A percentile compares a stretch with the other conserved stretches of the same genome.
Conservation (phyloP, 768 basidiomycete species). For the Agrocybe pediades region DNA sequence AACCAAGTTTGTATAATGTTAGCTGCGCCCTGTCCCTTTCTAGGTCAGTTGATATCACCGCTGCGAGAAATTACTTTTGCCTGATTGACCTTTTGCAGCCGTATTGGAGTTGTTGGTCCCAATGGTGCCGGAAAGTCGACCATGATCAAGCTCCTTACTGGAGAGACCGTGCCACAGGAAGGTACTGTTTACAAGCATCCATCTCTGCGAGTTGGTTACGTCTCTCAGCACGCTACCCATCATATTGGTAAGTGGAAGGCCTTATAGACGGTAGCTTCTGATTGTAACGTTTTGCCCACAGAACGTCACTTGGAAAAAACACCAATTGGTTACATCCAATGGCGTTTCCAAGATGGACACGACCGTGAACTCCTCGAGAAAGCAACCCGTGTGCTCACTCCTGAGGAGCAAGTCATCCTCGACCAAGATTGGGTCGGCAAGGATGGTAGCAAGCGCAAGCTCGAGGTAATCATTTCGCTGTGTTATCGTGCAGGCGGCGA, state of each 20-base stretch:
- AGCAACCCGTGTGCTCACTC: slow-evolving; percentile 85
- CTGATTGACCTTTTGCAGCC: slow-evolving; percentile 47
- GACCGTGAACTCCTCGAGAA: slow-evolving; percentile 95
- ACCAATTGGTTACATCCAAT: slow-evolving; percentile 95
- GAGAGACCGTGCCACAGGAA: slow-evolving; percentile 89
- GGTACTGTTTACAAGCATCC: slow-evolving; percentile 95
- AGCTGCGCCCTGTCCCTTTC: slow-evolving; percentile 94
- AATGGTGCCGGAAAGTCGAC: slow-evolving; percentile 98
- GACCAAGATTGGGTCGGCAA: slow-evolving; percentile 90
- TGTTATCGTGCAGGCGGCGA: neutral
- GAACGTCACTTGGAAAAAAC: slow-evolving; percentile 96
- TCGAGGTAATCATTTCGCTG: slow-evolving; percentile 61
- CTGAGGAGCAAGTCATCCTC: slow-evolving; percentile 76
- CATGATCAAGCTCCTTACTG: slow-evolving; percentile 91
- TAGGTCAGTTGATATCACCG: slow-evolving; percentile 50
- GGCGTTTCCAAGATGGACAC: slow-evolving; percentile 98
- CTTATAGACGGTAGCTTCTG: neutral
- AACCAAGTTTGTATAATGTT: slow-evolving; percentile 83
- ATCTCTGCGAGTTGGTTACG: slow-evolving; percentile 90
- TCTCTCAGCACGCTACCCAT: slow-evolving; percentile 97
- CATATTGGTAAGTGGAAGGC: slow-evolving; percentile 67
- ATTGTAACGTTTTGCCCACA: slow-evolving; percentile 24
- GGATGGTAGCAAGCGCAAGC: slow-evolving; percentile 87
- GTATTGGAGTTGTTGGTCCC: slow-evolving; percentile 89
- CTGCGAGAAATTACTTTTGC: slow-evolving; percentile 16